Evolutionary conservation across 140 eudicot species (phyloP).

Genomic region (Oenanthe javanica): DNA sequence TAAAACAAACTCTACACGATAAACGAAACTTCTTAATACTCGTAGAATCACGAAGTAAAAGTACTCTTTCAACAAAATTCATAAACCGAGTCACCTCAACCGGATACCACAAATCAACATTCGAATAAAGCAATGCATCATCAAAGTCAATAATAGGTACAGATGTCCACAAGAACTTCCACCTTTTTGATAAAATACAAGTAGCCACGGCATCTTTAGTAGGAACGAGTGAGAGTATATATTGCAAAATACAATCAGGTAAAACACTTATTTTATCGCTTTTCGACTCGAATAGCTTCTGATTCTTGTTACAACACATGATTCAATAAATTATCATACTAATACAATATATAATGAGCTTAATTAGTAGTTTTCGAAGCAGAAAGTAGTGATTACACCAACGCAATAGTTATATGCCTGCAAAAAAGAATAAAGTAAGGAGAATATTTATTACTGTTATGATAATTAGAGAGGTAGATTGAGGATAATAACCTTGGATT

Average conservation of each 20-base stretch:
- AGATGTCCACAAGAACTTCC: conserved; percentile 45
- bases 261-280: conserved; percentile 23
- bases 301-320: conserved; percentile 6
- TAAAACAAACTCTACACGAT: conserved; percentile 45
- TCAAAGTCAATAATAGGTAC: conserved; percentile 44
- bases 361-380: not conserved
- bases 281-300: not conserved
- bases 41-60: conserved; percentile 28
- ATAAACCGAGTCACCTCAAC: conserved; percentile 21
- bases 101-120: conserved; percentile 5
- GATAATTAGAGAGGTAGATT: not conserved
- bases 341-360: not conserved
- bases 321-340: not conserved
- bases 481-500: too few species aligned
- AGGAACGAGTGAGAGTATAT: conserved; percentile 41
- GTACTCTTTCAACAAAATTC: conserved; percentile 40
- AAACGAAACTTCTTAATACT: conserved; percentile 34
- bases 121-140: conserved; percentile 28
- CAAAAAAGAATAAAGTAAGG: not conserved
- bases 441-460: not conserved
- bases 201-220: conserved; percentile 47
- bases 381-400: not conserved
- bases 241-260: conserved; percentile 43
- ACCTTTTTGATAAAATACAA: conserved; percentile 35
- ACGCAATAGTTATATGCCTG: not conserved